These are phyloP conservation scores for Monascus purpureus DNA, from an alignment of 495 filamentous ascomycete genomes.

Conservation along the genomic window DNA sequence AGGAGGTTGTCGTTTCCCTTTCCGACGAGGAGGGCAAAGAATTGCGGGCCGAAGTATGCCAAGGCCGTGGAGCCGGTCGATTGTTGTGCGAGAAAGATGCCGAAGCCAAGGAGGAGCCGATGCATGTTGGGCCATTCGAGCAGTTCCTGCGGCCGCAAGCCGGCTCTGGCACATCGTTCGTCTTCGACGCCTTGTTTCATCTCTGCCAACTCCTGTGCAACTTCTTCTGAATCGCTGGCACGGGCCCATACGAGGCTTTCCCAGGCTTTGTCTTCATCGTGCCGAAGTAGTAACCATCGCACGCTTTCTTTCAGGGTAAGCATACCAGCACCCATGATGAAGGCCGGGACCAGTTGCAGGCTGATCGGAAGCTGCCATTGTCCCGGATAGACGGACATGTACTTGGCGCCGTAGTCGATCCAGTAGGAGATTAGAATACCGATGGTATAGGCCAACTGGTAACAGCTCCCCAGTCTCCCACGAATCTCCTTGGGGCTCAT, in stretches of 20 bases:
- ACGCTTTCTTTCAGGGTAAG: slow-evolving; percentile 34
- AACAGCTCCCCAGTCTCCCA: slow-evolving; percentile 36
- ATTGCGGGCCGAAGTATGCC: slow-evolving; percentile 39
- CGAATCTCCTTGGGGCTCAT: slow-evolving; percentile 42
- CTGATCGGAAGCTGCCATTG: slow-evolving; percentile 44
- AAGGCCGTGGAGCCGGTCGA: slow-evolving; percentile 40
- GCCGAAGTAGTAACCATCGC: slow-evolving; percentile 35
- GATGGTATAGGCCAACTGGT: slow-evolving; percentile 39
- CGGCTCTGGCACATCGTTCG: slow-evolving; percentile 26
- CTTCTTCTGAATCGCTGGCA: slow-evolving; percentile 16
- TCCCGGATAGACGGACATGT: slow-evolving; percentile 34
- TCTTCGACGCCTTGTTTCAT: slow-evolving; percentile 30
- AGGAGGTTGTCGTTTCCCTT: slow-evolving; percentile 23
- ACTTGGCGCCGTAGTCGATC: slow-evolving; percentile 41
- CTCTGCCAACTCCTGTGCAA: slow-evolving; percentile 30
- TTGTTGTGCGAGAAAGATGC: slow-evolving; percentile 33
- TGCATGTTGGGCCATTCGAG: slow-evolving; percentile 27
- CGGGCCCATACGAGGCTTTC: slow-evolving; percentile 37
- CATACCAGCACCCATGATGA: slow-evolving; percentile 37
- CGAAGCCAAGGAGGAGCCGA: slow-evolving; percentile 24
- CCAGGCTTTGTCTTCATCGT: slow-evolving; percentile 26
- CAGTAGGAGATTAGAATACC: slow-evolving; percentile 40
- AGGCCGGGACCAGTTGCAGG: slow-evolving; percentile 36
- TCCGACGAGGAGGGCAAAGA: slow-evolving; percentile 40
- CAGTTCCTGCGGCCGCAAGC: slow-evolving; percentile 27